These are phyloP conservation scores for Scedosporium dehoogii DNA, from an alignment of 2,329 filamentous ascomycete species.

Conservation along the genomic window DNA sequence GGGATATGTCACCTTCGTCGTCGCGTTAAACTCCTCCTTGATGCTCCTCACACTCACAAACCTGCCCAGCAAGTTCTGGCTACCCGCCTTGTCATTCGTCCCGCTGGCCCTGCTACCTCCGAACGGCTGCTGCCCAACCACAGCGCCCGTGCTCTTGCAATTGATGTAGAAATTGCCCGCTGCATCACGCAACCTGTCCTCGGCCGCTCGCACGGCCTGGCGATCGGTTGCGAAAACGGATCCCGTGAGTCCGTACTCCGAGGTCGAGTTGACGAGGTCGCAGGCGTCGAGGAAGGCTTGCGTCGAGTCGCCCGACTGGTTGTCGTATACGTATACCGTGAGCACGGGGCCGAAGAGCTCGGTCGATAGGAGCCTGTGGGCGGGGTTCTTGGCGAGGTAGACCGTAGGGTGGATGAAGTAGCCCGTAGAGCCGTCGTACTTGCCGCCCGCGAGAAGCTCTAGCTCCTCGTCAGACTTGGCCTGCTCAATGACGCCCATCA, in stretches of 20 bases:
- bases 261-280: slow-evolving; percentile 58
- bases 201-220: slow-evolving; percentile 53
- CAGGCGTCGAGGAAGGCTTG: slow-evolving; percentile 49
- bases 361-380: slow-evolving; percentile 62
- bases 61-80: slow-evolving; percentile 49
- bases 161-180: slow-evolving; percentile 84
- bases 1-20: slow-evolving; percentile 55
- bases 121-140: slow-evolving; percentile 65
- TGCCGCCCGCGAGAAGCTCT: slow-evolving; percentile 64
- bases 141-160: slow-evolving; percentile 67
- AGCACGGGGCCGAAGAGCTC: slow-evolving; percentile 80
- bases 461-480: slow-evolving; percentile 69
- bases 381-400: slow-evolving; percentile 63
- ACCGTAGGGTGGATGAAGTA: slow-evolving; percentile 81
- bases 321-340: slow-evolving; percentile 68
- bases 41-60: slow-evolving; percentile 59
- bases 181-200: slow-evolving; percentile 60
- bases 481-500: slow-evolving; percentile 64
- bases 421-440: slow-evolving; percentile 66
- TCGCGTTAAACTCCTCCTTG: slow-evolving; percentile 66
- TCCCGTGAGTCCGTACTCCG: slow-evolving; percentile 70
- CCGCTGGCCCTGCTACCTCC: slow-evolving; percentile 58
- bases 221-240: slow-evolving; percentile 66
- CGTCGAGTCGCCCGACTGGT: slow-evolving; percentile 38
- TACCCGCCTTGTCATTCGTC: slow-evolving; percentile 66